A percentile compares a stretch with the other conserved stretches of the same genome.
Conservation (phyloP, 352 stramenopile genomes). For the Globisporangium barbulae region DNA sequence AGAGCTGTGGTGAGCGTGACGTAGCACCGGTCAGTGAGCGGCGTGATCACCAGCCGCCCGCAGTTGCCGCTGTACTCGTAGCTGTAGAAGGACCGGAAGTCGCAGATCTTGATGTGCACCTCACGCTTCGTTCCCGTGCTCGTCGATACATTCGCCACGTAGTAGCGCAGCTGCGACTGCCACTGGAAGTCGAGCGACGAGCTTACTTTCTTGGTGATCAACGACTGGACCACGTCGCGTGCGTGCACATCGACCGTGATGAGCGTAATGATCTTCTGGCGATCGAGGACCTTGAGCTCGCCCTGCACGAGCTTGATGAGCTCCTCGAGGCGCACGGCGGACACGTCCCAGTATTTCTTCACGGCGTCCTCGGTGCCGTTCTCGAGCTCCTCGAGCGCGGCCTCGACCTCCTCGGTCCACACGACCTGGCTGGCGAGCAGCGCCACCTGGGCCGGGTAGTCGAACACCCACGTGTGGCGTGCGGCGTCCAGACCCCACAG, state of each 20-base stretch:
- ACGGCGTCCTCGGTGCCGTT: conserved; percentile 94
- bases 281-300: conserved; percentile 49
- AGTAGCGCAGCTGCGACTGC: conserved; percentile 95
- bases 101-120: conserved; percentile 89
- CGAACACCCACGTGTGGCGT: conserved; percentile 88
- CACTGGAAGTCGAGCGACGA: conserved; percentile 92
- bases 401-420: conserved; percentile 92
- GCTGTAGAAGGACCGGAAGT: conserved; percentile 91
- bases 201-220: conserved; percentile 92
- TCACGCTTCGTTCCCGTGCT: conserved; percentile 44
- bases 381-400: conserved; percentile 92
- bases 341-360: conserved; percentile 93
- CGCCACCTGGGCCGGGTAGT: conserved; percentile 80
- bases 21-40: conserved; percentile 82
- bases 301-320: conserved; percentile 94
- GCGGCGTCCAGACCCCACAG: conserved; percentile 88
- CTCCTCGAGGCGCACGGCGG: conserved; percentile 87
- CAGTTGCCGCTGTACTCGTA: conserved; percentile 98
- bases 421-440: conserved; percentile 92
- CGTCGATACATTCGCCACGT: conserved; percentile 59
- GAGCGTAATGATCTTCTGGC: conserved; percentile 95
- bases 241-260: conserved; percentile 97
- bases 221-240: conserved; percentile 91
- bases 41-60: conserved; percentile 80
- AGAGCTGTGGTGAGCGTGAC: conserved; percentile 83